phyloP scores from a whole-genome alignment of 306 rosid species.

The apple (Malus domestica) region ASM211411v1 NC_041802.1:26883501-26884000 shows the following conservation, averaged over 20 bases:
- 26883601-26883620: constrained; percentile 65
- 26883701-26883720: constrained; percentile 88
- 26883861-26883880: constrained; percentile 97
- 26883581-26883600: constrained; percentile 75
- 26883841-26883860: constrained; percentile 99
- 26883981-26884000: constrained; percentile 98
- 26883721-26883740: constrained; percentile 93
- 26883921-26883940: constrained; percentile 62
- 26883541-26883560: constrained; percentile 63
- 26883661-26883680: constrained; percentile 99
- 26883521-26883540: constrained; percentile 59
- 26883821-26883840: constrained; percentile 87
- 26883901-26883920: constrained; percentile 97
- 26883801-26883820: constrained; percentile 71
- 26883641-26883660: constrained; percentile 54
- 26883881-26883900: constrained; percentile 90
- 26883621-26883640: constrained; percentile 62
- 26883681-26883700: constrained; percentile 92
- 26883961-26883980: constrained; percentile 98
- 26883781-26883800: constrained; percentile 86
- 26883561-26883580: constrained; percentile 57
- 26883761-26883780: constrained; percentile 88
- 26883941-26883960: constrained; percentile 86
- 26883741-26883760: constrained; percentile 63
- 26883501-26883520: constrained; percentile 42